Conservation (phyloP, 2,329 filamentous ascomycete species). For the Annulohypoxylon truncatum region DNA sequence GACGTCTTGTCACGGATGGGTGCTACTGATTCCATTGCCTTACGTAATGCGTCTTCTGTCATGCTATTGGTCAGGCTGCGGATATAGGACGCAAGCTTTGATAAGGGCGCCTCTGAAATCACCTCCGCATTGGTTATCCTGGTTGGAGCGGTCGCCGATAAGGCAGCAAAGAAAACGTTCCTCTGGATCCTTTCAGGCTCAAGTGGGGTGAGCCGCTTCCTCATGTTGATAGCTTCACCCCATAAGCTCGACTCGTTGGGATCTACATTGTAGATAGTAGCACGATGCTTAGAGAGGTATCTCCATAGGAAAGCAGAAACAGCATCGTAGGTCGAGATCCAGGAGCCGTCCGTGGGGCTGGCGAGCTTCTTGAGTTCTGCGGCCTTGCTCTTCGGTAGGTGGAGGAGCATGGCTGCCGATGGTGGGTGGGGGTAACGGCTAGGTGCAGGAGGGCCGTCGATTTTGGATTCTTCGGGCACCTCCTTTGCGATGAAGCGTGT, state of each 20-base stretch:
- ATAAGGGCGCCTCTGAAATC: slow-evolving; percentile 52
- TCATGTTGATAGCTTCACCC: slow-evolving; percentile 56
- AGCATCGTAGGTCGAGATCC: slow-evolving; percentile 62
- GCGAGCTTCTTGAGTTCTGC: slow-evolving; percentile 54
- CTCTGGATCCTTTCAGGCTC: slow-evolving; percentile 52
- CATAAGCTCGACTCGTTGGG: slow-evolving; percentile 49
- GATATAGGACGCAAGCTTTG: slow-evolving; percentile 52
- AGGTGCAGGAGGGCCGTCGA: slow-evolving; percentile 49
- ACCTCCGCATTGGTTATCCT: slow-evolving; percentile 50
- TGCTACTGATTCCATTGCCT: slow-evolving; percentile 49
- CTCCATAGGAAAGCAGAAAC: slow-evolving; percentile 58
- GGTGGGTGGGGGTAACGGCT: slow-evolving; percentile 49
- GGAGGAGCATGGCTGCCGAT: slow-evolving; percentile 53
- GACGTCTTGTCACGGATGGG: slow-evolving; percentile 52
- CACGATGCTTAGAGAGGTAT: slow-evolving; percentile 51
- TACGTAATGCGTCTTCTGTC: slow-evolving; percentile 49
- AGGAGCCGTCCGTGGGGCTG: slow-evolving; percentile 47
- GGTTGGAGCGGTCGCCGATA: slow-evolving; percentile 39
- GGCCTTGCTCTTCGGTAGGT: slow-evolving; percentile 58
- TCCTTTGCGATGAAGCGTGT: slow-evolving; percentile 50
- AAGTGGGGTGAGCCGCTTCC: slow-evolving; percentile 50
- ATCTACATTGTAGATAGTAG: slow-evolving; percentile 48
- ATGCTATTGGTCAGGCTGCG: slow-evolving; percentile 53
- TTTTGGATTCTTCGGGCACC: slow-evolving; percentile 44
- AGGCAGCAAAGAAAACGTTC: slow-evolving; percentile 28